Conservation (phyloP, 2,329 filamentous ascomycete genomes). For the Penicillium sp. region DNA sequence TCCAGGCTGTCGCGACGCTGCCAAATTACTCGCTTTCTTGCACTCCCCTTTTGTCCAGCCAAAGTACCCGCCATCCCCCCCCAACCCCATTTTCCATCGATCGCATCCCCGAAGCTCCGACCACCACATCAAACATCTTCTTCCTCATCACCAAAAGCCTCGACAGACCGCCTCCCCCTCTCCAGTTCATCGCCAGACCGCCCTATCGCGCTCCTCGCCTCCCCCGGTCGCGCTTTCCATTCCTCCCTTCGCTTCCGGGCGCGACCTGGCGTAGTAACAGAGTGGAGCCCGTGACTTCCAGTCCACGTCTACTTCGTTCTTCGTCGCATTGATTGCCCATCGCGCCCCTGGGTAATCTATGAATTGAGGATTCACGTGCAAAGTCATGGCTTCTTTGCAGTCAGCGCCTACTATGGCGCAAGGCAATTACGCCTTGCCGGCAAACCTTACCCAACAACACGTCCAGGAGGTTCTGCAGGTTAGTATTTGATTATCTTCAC, state of each 20-base stretch:
- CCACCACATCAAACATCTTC: constrained; percentile 40
- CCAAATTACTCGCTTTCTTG: constrained; percentile 30
- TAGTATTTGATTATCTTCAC: constrained; percentile 30
- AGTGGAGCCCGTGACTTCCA: constrained; percentile 32
- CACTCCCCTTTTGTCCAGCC: constrained; percentile 27
- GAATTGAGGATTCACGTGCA: constrained; percentile 39
- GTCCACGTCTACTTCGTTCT: constrained; percentile 26
- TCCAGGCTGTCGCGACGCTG: constrained; percentile 29
- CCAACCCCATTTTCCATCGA: constrained; percentile 32
- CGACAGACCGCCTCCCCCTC: constrained; percentile 33
- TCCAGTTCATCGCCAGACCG: constrained; percentile 34
- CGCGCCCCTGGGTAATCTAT: constrained; percentile 35
- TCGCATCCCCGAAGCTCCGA: constrained; percentile 36
- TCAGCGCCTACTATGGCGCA: constrained; percentile 71
- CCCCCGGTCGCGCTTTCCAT: constrained; percentile 31
- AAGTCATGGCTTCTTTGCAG: constrained; percentile 81
- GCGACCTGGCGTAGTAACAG: constrained; percentile 32
- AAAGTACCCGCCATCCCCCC: constrained; percentile 28
- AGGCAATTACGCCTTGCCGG: constrained; percentile 66
- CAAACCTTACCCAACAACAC: constrained; percentile 75
- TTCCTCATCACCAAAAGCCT: constrained; percentile 44
- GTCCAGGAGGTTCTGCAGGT: constrained; percentile 72
- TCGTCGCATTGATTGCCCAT: constrained; percentile 31
- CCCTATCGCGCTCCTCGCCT: constrained; percentile 31
- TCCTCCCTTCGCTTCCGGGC: constrained; percentile 23